Base-by-base conservation (phyloP, 371 early-diverging fungal genomes). In the Mucor circinelloides region DNA sequence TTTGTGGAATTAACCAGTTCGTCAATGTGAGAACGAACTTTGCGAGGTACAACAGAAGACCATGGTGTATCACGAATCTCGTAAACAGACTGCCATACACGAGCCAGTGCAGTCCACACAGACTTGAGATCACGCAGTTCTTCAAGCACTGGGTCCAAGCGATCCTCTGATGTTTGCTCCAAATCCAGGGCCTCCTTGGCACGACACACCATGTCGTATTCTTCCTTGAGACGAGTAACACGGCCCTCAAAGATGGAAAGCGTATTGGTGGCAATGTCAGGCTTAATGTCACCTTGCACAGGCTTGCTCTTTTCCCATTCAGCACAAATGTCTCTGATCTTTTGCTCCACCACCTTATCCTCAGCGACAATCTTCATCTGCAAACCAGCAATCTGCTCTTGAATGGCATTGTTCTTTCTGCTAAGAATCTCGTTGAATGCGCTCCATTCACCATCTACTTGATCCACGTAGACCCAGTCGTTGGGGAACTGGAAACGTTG, bases 271-370 rank as follows among this genome's bases (percentile, higher is more conserved):
- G 99, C 98, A 58, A 80, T 85, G 52, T 92, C 94, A 15, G 96
- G 96, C 63, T 89, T 89, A 75, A 98, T 87, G 66, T 95, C 91
- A n/a, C 98, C 99, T 72, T 94, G 92, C 10, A 96, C 91, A 12
- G 99, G 99, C 76, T 98, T 99, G 74, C 74, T 85, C 74, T 90
- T 89, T 64, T 95, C 96, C 99, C 99, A 99, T 75, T 98, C 97
- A 9, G 80, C 83, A 57, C 92, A 80, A 60, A 95, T 87, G 31
- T 92, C 91, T n/a, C 87, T 85, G 70, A 97, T 95, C 75, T 94
- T 93, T 66, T 89, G 86, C 58, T 94, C 94, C 5, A 97, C 89
- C 0, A 89, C 78, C 73, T 90, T 89, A 79, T 97, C 98, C 73
- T 99, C 95, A 3, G 89, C 87, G 25, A 91, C 86, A 75, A 96